These are phyloP conservation scores for Linderniella brevidens DNA, from an alignment of 257 asterid genomes.

Conservation along the genomic window DNA sequence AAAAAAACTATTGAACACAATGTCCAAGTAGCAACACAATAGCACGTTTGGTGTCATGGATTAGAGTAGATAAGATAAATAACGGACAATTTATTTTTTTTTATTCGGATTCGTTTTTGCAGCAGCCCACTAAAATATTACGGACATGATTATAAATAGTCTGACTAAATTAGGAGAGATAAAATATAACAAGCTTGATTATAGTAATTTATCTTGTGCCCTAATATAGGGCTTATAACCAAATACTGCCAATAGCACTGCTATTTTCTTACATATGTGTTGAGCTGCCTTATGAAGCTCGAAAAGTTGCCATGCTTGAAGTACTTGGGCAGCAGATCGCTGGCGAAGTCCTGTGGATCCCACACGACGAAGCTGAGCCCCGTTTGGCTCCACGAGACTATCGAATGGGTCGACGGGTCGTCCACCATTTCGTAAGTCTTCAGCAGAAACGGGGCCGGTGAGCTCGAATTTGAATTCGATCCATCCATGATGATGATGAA, in stretches of 20 bases:
- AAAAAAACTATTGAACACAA: too few relatives aligned
- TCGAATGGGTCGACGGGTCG: constrained; percentile 41
- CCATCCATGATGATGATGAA: constrained; percentile 45
- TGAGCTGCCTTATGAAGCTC: constrained; percentile 85
- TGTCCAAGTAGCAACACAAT: too few relatives aligned
- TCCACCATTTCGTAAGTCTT: constrained; percentile 94
- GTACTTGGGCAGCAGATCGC: constrained; percentile 57
- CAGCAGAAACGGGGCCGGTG: constrained; percentile 65
- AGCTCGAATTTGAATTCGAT: constrained; percentile 32
- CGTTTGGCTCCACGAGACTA: constrained; percentile 67
- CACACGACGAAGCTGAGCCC: constrained; percentile 67
- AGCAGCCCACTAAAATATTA: too few relatives aligned
- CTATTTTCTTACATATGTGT: constrained; percentile 55
- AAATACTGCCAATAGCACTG: background rate
- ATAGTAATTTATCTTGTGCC: too few relatives aligned
- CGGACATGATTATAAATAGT: background rate
- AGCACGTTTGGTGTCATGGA: too few relatives aligned
- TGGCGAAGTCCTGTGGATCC: constrained; percentile 64
- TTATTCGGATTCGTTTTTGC: too few relatives aligned
- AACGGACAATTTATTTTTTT: too few relatives aligned
- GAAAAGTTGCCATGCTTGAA: constrained; percentile 88
- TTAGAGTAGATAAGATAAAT: too few relatives aligned
- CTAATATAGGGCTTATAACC: too few relatives aligned
- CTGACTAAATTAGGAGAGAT: background rate
- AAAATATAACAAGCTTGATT: too few relatives aligned